Conservation (phyloP, 768 basidiomycete genomes). For the Trametopsis cervina region DNA sequence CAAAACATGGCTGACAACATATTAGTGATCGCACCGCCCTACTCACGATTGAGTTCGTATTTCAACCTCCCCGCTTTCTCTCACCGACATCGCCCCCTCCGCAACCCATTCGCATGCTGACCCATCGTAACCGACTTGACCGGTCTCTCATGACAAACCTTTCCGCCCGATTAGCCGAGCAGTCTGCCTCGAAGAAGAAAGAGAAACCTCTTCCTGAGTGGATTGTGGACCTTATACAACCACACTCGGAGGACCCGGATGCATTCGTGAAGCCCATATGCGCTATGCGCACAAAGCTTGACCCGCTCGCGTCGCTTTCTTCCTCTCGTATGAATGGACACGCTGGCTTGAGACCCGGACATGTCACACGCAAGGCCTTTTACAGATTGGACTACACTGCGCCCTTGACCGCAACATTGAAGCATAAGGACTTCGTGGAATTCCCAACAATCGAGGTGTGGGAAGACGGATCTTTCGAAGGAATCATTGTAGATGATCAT, state of each 20-base stretch:
- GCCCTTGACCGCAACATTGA: conserved; percentile 42
- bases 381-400: conserved; percentile 49
- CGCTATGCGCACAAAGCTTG: conserved; percentile 44
- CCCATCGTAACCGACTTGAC: conserved; percentile 55
- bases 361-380: conserved; percentile 31
- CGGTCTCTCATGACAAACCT: conserved; percentile 44
- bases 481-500: conserved; percentile 48
- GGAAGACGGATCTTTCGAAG: conserved; percentile 53
- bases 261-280: conserved; percentile 52
- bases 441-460: conserved; percentile 80
- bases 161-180: conserved; percentile 39
- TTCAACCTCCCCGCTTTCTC: conserved; percentile 50
- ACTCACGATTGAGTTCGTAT: conserved; percentile 67
- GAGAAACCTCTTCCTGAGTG: conserved; percentile 40
- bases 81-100: conserved; percentile 30
- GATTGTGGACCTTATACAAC: conserved; percentile 45
- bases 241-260: conserved; percentile 49
- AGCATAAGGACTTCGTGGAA: conserved; percentile 67
- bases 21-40: conserved; percentile 59
- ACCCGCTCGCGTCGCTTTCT: conserved; percentile 23
- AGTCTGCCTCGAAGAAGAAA: conserved; percentile 37
- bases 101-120: conserved; percentile 45
- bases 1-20: background rate
- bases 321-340: conserved; percentile 1
- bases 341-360: conserved; percentile 14